Conservation (phyloP, 495 filamentous ascomycete species). For the Hypoxylon rickii region DNA sequence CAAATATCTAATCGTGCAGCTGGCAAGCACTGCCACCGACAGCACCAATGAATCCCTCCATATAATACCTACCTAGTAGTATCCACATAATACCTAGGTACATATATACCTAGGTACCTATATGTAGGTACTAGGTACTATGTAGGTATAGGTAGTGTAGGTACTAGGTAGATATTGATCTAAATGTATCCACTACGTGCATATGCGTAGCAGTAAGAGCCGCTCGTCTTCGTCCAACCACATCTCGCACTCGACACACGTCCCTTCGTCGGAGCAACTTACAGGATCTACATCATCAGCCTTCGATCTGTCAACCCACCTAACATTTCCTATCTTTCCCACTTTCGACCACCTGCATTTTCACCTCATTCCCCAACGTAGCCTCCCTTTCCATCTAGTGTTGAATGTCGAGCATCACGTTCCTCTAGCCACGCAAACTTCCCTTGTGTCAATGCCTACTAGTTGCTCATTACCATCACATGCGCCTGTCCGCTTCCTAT, state of each 20-base stretch:
- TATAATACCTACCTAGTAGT: too few species aligned
- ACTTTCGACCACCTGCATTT: slow-evolving; percentile 7
- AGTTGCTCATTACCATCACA: slow-evolving; percentile 22
- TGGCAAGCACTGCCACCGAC: too few species aligned
- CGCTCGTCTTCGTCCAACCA: slow-evolving; percentile 36
- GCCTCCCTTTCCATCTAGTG: neutral
- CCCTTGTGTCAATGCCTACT: slow-evolving; percentile 34
- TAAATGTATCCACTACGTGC: too few species aligned
- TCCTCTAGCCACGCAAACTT: slow-evolving; percentile 26
- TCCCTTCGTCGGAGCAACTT: slow-evolving; percentile 34
- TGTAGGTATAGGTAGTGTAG: neutral
- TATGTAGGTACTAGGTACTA: neutral
- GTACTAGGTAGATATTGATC: slow-evolving; percentile 1
- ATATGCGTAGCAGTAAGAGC: slow-evolving; percentile 20
- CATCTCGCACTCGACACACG: slow-evolving; percentile 34
- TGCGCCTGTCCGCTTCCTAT: slow-evolving; percentile 16
- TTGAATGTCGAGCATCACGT: too few species aligned
- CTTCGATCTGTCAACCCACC: slow-evolving; percentile 21
- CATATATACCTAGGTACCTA: neutral
- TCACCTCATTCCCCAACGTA: slow-evolving; percentile 6
- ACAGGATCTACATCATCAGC: slow-evolving; percentile 28
- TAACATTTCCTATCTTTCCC: slow-evolving; percentile 11
- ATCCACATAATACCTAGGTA: neutral
- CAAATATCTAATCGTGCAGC: too few species aligned
- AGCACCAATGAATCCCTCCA: too few species aligned